These are phyloP conservation scores for Symmetrospora coprosmae DNA, from an alignment of 768 basidiomycete genomes.

Conservation along the genomic window DNA sequence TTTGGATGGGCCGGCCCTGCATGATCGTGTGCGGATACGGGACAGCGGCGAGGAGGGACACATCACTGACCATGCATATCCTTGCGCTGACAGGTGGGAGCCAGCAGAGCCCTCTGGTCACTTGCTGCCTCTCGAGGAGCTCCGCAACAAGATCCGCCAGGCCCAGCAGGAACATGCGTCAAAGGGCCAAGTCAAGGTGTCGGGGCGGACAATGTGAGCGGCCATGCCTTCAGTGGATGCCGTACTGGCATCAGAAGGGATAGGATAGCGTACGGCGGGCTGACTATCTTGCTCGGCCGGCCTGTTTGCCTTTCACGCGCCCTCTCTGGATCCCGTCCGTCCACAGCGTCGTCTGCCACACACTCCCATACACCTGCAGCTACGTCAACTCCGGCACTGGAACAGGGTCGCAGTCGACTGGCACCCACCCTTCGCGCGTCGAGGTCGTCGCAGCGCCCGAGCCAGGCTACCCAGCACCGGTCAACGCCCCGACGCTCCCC, in stretches of 20 bases:
- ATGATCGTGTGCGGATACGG: too few relatives aligned
- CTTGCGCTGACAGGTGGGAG: constrained; percentile 6
- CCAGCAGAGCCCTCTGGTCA: constrained; percentile 9
- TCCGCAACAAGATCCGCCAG: constrained; percentile 61
- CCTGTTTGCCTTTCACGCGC: too few relatives aligned
- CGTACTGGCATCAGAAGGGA: too few relatives aligned
- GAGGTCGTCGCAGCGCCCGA: not conserved
- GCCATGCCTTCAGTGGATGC: too few relatives aligned
- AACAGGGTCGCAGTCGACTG: not conserved
- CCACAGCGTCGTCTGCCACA: constrained; percentile 20
- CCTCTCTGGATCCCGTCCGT: too few relatives aligned
- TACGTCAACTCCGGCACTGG: not conserved
- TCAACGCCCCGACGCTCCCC: not conserved
- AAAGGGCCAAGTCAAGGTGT: not conserved
- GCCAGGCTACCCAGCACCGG: not conserved
- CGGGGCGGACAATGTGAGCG: constrained; percentile 5
- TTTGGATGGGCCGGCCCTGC: too few relatives aligned
- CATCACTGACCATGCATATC: too few relatives aligned
- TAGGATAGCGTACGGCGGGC: too few relatives aligned
- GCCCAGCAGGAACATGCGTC: constrained; percentile 23
- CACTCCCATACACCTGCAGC: constrained; percentile 22
- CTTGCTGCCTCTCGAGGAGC: constrained; percentile 43
- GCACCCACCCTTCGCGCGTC: not conserved
- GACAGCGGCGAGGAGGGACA: too few relatives aligned
- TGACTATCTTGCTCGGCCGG: too few relatives aligned